These are phyloP conservation scores for Dactylella cylindrospora DNA, from an alignment of 2,329 filamentous ascomycete genomes.

Conservation along the genomic window DNA sequence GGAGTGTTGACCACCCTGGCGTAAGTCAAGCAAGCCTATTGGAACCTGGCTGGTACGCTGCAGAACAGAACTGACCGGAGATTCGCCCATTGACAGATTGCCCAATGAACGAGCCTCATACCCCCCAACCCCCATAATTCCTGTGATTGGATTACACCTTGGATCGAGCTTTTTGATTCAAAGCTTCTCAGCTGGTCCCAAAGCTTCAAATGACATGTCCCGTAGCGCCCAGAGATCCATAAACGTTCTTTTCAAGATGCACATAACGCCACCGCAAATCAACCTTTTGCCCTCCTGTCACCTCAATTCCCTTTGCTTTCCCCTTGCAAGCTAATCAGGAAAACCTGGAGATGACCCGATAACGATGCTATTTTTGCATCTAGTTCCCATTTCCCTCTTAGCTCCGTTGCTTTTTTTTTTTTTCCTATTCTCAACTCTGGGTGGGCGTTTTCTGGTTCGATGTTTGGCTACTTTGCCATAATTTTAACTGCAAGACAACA, in stretches of 20 bases:
- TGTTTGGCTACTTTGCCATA: no score
- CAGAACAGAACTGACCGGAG: background rate
- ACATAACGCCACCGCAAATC: constrained; percentile 40
- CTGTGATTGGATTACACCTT: background rate
- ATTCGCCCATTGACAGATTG: background rate
- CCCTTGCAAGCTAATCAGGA: background rate
- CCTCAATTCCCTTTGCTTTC: background rate
- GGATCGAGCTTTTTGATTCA: constrained; percentile 12
- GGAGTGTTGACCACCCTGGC: no score
- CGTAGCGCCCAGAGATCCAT: constrained; percentile 40
- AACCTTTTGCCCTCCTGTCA: constrained; percentile 13
- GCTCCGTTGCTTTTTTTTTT: background rate
- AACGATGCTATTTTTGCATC: constrained; percentile 34
- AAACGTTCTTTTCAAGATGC: constrained; percentile 17
- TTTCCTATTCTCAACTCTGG: constrained; percentile 2
- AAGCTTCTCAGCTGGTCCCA: constrained; percentile 28
- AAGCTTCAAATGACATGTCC: constrained; percentile 31
- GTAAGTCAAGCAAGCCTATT: constrained; percentile 12
- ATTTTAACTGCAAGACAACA: constrained; percentile 6
- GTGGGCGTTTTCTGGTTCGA: constrained; percentile 1
- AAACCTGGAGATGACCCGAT: background rate
- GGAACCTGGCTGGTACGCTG: constrained; percentile 14
- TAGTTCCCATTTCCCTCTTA: constrained; percentile 3
- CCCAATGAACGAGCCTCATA: constrained; percentile 4
- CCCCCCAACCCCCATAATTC: constrained; percentile 12